Percentiles rank a stretch among this genome's conserved stretches.
phyloP scores from a whole-genome alignment of 164 flowering plant genomes.

The Vitis riparia region DNA sequence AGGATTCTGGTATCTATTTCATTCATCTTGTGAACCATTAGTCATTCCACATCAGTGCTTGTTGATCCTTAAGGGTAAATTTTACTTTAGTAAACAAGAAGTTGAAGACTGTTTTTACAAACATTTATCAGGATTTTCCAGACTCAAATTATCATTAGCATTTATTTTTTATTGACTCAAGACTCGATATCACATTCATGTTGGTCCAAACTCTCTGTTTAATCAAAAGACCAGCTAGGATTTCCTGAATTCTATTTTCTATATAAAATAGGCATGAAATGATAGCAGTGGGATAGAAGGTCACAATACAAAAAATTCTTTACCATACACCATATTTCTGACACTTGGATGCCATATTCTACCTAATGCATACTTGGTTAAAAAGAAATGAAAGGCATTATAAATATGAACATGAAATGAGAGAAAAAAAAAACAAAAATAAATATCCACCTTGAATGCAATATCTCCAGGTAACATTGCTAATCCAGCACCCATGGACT shows the following conservation, averaged over 20 bases:
- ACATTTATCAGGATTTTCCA: too few species aligned
- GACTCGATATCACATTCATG: neutral
- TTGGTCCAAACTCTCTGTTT: neutral
- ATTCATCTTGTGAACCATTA: too few species aligned
- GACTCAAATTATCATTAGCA: neutral
- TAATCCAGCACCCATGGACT: constrained; percentile 98
- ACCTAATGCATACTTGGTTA: neutral
- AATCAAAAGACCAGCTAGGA: neutral
- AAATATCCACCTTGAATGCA: constrained; percentile 76
- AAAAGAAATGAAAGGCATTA: too few species aligned
- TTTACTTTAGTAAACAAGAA: too few species aligned
- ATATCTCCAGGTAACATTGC: constrained; percentile 99
- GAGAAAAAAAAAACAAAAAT: neutral
- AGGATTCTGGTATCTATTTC: too few species aligned
- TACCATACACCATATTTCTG: neutral
- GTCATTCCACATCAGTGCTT: too few species aligned
- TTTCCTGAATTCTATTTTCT: neutral
- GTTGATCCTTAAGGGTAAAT: too few species aligned
- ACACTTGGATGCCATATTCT: neutral
- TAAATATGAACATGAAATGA: too few species aligned
- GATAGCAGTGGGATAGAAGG: neutral
- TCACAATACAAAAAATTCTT: neutral
- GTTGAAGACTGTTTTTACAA: too few species aligned
- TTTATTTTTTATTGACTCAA: neutral
- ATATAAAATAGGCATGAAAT: neutral